Evolutionary conservation across 2,329 filamentous ascomycete genomes (phyloP), one percentile per base, ranked within the genome.

Genomic region (Talaromyces sp.): DNA sequence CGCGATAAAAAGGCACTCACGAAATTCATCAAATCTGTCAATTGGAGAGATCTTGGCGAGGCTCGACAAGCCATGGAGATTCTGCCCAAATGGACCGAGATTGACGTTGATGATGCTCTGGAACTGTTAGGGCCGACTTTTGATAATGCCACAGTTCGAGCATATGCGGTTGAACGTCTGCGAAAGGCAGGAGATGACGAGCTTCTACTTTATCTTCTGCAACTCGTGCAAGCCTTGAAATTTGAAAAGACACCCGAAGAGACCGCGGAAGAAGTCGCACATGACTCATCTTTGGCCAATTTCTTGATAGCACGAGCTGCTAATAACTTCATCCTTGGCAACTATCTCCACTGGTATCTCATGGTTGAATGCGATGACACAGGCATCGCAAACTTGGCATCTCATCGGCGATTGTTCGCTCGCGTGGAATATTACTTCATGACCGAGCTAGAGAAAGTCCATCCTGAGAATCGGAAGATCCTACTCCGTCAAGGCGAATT

Each of bases 371-470:
- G 93, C 70, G 92, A 96, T 71, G 94, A 97, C 75, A 78, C 80
- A 45, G 93, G 90, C 69, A 87, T 88, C 3, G 90, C 92, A 51
- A 91, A 93, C 71, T 85, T 88, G 25, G 83, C 87, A 4, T 88
- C 89, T 65, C 90, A 94, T 73, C 90, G 91, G 54, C 91, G 91
- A 68, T 88, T 98, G 19, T 99, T 97, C 77, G 90, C 91, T 31
- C 93, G 94, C 71, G 91, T 99, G 8, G 93, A 95, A 66, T 99
- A 93, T 72, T 92, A 98, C 73, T 99, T 98, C 77, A 97, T 98
- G 93, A 83, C 87, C 5, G 91, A 95, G 76, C 82, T 98, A 2
- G 90, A 92, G 68, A 88, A 88, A 72, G 85, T 88, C 59, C 92
- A 95, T 1, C 80, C 85, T 8, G 91, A 91, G 61, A 88, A 88